phyloP scores from a whole-genome alignment of 192 early-diverging fungal genomes.

The Coemansia sp. region DNA sequence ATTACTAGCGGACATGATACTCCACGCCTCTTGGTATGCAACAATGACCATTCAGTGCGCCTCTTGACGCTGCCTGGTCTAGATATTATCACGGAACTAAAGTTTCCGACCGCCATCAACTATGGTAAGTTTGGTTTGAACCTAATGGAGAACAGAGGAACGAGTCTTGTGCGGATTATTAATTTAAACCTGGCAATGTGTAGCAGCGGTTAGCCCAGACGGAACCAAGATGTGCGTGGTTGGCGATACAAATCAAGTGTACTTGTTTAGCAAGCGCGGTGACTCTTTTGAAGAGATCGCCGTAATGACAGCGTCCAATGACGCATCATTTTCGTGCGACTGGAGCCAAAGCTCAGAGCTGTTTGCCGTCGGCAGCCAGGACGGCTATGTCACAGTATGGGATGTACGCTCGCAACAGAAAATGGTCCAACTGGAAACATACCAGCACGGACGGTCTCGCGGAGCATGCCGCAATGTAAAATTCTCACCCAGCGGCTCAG shows the following conservation, averaged over 20 bases:
- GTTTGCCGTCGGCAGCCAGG: constrained; percentile 95
- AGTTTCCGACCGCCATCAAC: constrained; percentile 88
- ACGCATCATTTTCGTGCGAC: constrained; percentile 91
- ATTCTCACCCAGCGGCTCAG: constrained; percentile 84
- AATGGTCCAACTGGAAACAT: constrained; percentile 65
- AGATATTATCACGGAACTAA: constrained; percentile 70
- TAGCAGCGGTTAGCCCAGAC: constrained; percentile 86
- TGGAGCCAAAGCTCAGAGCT: constrained; percentile 92
- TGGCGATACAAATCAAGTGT: constrained; percentile 84
- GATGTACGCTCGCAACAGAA: constrained; percentile 81
- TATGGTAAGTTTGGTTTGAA: constrained; percentile 49
- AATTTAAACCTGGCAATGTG: background rate
- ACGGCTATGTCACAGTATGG: constrained; percentile 91
- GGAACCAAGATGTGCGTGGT: constrained; percentile 90
- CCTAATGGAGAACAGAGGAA: no score
- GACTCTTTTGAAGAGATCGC: constrained; percentile 68
- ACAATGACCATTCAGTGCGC: constrained; percentile 94
- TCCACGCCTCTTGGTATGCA: constrained; percentile 82
- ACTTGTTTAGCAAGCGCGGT: constrained; percentile 76
- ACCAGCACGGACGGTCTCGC: constrained; percentile 66
- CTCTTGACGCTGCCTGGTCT: constrained; percentile 82
- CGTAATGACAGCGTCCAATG: constrained; percentile 71
- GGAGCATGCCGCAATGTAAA: constrained; percentile 84
- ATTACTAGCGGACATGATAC: constrained; percentile 44
- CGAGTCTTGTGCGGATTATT: no score